Percentiles rank a stretch among this genome's conserved stretches.
phyloP scores from a whole-genome alignment of 1,284 basidiomycete species.

The Exobasidium rhododendri region DNA sequence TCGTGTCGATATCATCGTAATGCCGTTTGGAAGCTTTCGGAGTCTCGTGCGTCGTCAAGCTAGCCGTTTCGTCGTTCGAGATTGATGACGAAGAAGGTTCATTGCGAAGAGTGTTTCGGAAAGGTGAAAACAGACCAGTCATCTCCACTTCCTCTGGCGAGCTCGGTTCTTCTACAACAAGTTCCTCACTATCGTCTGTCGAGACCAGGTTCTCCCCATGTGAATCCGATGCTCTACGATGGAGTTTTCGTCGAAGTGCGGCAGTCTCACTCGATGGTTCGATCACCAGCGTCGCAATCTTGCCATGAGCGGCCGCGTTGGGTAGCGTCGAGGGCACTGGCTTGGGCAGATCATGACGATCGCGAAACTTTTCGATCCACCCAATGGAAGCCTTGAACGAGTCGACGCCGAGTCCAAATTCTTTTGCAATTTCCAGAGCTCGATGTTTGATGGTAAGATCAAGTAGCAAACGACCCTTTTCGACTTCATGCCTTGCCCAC shows the following conservation, averaged over 20 bases:
- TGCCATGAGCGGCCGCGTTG: too few relatives aligned
- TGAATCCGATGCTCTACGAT: background rate
- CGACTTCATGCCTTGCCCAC: slow-evolving; percentile 64
- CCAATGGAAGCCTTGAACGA: slow-evolving; percentile 84
- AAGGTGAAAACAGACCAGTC: slow-evolving; percentile 1
- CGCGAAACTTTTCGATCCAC: slow-evolving; percentile 78
- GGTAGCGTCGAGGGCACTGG: background rate
- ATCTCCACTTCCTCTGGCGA: background rate
- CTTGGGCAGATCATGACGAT: slow-evolving; percentile 8
- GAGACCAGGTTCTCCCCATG: background rate
- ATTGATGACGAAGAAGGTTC: background rate
- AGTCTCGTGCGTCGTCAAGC: slow-evolving; percentile 1
- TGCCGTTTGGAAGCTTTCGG: slow-evolving; percentile 13
- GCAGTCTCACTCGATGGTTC: background rate
- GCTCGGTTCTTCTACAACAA: too few relatives aligned
- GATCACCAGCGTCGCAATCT: background rate
- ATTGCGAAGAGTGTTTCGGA: background rate
- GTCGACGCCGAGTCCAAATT: slow-evolving; percentile 63
- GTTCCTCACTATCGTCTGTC: background rate
- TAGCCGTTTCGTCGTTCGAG: background rate
- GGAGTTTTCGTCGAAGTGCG: background rate
- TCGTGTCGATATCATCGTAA: slow-evolving; percentile 6
- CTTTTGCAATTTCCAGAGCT: slow-evolving; percentile 67
- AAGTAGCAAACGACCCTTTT: slow-evolving; percentile 62
- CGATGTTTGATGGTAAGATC: slow-evolving; percentile 70